phyloP scores from a whole-genome alignment of 257 asterid genomes.

The Nicotiana sylvestris region DNA sequence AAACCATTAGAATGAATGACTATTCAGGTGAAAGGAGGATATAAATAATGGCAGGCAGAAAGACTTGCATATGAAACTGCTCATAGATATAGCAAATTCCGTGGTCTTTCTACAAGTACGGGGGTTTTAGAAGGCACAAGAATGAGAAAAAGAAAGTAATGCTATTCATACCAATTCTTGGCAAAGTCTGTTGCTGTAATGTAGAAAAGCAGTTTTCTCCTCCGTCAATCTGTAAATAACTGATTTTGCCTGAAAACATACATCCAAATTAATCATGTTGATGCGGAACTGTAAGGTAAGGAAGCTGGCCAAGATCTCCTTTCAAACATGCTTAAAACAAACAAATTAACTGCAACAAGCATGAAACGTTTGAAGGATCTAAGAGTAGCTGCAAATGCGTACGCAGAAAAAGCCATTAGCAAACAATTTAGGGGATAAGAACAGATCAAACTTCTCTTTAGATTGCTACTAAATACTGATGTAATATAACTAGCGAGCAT shows the following conservation, averaged over 20 bases:
- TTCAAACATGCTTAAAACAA: background rate
- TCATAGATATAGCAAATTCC: background rate
- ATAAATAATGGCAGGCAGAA: background rate
- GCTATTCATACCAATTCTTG: conserved; percentile 56
- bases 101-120: background rate
- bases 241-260: conserved; percentile 49
- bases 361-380: too few relatives aligned
- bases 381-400: too few relatives aligned
- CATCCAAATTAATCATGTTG: background rate
- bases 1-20: too few relatives aligned
- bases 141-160: background rate
- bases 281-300: too few relatives aligned
- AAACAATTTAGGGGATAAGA: too few relatives aligned
- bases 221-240: conserved; percentile 31
- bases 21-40: background rate
- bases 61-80: too few relatives aligned
- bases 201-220: too few relatives aligned
- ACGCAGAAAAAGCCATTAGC: too few relatives aligned
- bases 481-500: too few relatives aligned
- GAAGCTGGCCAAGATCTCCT: background rate
- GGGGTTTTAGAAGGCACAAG: background rate
- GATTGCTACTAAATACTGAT: too few relatives aligned
- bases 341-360: too few relatives aligned
- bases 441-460: too few relatives aligned
- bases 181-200: conserved; percentile 43